Conservation (phyloP, 768 basidiomycete genomes). For the Roridomyces roridus region DNA sequence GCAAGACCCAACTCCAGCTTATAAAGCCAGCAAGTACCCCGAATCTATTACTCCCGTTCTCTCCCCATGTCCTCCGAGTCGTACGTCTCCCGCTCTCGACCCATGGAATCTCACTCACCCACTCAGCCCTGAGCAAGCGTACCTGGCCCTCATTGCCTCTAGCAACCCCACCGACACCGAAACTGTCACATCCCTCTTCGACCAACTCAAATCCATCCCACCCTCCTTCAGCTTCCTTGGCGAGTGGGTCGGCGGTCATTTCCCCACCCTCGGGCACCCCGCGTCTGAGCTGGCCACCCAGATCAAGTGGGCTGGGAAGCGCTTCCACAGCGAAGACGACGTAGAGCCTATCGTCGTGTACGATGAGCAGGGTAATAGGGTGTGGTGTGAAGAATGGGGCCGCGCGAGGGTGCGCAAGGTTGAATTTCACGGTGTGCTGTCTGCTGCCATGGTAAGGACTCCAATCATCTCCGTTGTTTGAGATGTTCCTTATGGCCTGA, state of each 20-base stretch:
- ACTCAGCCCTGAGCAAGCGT: constrained; percentile 2
- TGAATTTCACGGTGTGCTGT: constrained; percentile 2
- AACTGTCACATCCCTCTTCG: not conserved
- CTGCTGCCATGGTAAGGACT: constrained; percentile 12
- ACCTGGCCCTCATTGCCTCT: not conserved
- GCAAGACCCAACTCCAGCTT: no score
- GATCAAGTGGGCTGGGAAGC: constrained; percentile 10
- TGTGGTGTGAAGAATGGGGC: not conserved
- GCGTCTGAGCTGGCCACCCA: not conserved
- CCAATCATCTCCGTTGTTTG: no score
- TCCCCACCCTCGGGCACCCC: constrained; percentile 8
- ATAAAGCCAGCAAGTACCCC: no score
- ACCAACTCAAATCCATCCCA: constrained; percentile 8
- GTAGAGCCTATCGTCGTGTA: constrained; percentile 4
- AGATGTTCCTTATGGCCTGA: no score
- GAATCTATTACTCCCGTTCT: no score
- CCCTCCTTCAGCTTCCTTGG: constrained; percentile 3
- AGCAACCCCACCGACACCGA: not conserved
- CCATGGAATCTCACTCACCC: not conserved
- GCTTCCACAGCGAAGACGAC: constrained; percentile 2
- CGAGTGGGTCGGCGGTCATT: constrained; percentile 8
- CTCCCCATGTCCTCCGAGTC: not conserved
- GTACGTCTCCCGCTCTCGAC: constrained; percentile 1
- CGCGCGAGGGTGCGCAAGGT: not conserved
- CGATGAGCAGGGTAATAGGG: not conserved